These are phyloP conservation scores for Entomortierella parvispora DNA, from an alignment of 192 early-diverging fungal species.

Conservation along the genomic window DNA sequence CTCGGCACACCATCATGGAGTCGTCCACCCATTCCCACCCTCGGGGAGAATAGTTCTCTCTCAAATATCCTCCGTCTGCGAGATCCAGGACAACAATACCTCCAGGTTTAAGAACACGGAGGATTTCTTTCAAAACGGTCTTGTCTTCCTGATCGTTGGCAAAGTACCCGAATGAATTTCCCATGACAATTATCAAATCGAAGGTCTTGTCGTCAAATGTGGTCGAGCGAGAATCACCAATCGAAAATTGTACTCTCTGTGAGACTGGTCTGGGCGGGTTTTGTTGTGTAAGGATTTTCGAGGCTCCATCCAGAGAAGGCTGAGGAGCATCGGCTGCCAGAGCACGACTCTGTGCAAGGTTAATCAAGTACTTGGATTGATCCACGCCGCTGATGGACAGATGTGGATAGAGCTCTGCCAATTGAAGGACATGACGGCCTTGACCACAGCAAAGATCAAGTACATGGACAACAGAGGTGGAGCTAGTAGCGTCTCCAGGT, in stretches of 20 bases:
- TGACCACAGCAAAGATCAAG: slow-evolving; percentile 74
- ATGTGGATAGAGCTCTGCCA: slow-evolving; percentile 61
- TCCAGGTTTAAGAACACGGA: slow-evolving; percentile 55
- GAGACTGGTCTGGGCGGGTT: neutral
- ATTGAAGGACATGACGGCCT: slow-evolving; percentile 62
- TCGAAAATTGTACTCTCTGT: slow-evolving; percentile 54
- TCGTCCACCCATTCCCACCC: slow-evolving; percentile 76
- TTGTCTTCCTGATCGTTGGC: slow-evolving; percentile 58
- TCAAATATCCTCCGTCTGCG: slow-evolving; percentile 66
- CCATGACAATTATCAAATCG: slow-evolving; percentile 66
- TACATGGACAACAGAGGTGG: no score
- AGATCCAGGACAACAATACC: slow-evolving; percentile 64
- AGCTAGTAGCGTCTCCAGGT: neutral
- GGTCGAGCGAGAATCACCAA: slow-evolving; percentile 67
- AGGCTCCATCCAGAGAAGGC: neutral
- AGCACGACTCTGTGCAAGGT: slow-evolving; percentile 57
- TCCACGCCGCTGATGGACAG: slow-evolving; percentile 63
- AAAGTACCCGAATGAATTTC: slow-evolving; percentile 76
- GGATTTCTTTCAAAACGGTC: slow-evolving; percentile 56
- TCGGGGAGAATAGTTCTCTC: slow-evolving; percentile 56
- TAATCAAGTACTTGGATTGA: slow-evolving; percentile 65
- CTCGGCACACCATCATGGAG: slow-evolving; percentile 68
- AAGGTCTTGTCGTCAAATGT: slow-evolving; percentile 58
- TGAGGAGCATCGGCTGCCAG: slow-evolving; percentile 10
- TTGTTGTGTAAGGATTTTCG: neutral